phyloP scores from a whole-genome alignment of 768 basidiomycete genomes.

The Tulasnella sp. region DNA sequence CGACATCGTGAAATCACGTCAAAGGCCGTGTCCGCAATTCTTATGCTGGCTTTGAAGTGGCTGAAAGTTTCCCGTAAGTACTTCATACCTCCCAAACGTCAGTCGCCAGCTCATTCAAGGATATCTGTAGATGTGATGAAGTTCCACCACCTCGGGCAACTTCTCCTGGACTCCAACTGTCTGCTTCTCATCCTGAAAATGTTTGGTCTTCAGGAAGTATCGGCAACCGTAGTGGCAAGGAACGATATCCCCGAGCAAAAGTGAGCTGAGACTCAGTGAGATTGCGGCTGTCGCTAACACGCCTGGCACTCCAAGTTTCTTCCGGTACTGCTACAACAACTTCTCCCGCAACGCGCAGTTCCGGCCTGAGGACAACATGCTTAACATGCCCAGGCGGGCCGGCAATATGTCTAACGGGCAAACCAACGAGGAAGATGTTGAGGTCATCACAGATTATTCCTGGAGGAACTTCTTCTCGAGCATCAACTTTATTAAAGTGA shows the following conservation, averaged over 20 bases:
- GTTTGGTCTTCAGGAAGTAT: constrained; percentile 93
- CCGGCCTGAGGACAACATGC: constrained; percentile 54
- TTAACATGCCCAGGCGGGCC: constrained; percentile 37
- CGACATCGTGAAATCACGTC: constrained; percentile 96
- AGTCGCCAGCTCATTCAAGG: not conserved
- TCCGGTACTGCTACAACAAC: constrained; percentile 80
- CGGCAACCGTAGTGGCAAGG: constrained; percentile 70
- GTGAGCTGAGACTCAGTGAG: constrained; percentile 30
- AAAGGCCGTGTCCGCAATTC: constrained; percentile 91
- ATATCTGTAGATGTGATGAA: constrained; percentile 77
- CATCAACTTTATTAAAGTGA: constrained; percentile 94
- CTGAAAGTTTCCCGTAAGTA: constrained; percentile 93
- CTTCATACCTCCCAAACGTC: not conserved
- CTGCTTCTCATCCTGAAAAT: constrained; percentile 89
- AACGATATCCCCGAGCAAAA: constrained; percentile 82
- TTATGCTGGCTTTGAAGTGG: constrained; percentile 88
- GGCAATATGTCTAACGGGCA: not conserved
- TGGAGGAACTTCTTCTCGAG: constrained; percentile 97
- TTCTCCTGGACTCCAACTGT: constrained; percentile 91
- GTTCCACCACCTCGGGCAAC: constrained; percentile 94
- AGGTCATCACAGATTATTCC: constrained; percentile 86
- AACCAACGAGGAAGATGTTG: constrained; percentile 59
- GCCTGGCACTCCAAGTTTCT: constrained; percentile 52
- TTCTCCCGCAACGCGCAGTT: constrained; percentile 52
- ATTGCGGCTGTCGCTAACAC: not conserved